Conservation (phyloP, 306 rosid species). For the Nissolia schottii region DNA sequence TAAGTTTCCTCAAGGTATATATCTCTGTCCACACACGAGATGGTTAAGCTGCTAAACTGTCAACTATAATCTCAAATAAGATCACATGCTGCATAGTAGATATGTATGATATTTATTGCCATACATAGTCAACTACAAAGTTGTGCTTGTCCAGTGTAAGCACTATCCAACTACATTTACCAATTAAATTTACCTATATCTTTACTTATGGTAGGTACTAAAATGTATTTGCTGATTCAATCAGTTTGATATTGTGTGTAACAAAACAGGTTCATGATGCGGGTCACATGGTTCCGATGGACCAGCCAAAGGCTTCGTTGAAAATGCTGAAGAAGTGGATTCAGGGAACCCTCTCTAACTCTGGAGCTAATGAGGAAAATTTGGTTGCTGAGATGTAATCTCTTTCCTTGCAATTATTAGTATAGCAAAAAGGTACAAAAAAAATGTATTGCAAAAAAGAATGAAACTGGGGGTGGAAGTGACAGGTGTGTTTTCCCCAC, state of each 20-base stretch:
- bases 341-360: slow-evolving; percentile 54
- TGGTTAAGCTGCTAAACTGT: neutral
- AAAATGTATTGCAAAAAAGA: neutral
- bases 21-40: slow-evolving; percentile 1
- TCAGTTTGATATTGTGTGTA: neutral
- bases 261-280: slow-evolving; percentile 80
- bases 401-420: neutral
- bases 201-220: neutral
- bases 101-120: neutral
- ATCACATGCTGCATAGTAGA: neutral
- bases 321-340: slow-evolving; percentile 95
- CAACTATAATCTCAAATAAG: neutral
- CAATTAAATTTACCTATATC: neutral
- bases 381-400: slow-evolving; percentile 62
- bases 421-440: neutral
- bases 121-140: neutral
- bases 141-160: slow-evolving; percentile 4
- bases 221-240: slow-evolving; percentile 15
- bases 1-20: slow-evolving; percentile 87
- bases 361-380: slow-evolving; percentile 26
- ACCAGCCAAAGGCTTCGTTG: slow-evolving; percentile 90
- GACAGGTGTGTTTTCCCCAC: neutral
- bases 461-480: neutral
- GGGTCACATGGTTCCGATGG: slow-evolving; percentile 99
- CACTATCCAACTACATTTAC: neutral